Evolutionary conservation across 192 early-diverging fungal species (phyloP).

Genomic region (Linnemannia schmuckeri): DNA sequence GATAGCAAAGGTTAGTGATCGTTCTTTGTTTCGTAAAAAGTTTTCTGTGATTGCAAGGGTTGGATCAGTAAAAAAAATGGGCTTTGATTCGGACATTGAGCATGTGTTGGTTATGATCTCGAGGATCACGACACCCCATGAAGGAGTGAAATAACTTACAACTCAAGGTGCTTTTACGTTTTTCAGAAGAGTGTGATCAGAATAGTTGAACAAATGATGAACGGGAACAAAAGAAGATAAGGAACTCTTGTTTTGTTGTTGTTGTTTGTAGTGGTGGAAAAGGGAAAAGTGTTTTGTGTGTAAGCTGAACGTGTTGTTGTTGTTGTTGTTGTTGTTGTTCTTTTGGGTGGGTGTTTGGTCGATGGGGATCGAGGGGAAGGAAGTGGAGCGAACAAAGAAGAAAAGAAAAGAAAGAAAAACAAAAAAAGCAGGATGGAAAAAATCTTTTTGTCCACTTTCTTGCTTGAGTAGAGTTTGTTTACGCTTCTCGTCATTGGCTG

Average conservation of each 20-base stretch:
- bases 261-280: background rate
- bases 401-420: slow-evolving; percentile 12
- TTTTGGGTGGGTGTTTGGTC: background rate
- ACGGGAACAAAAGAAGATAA: background rate
- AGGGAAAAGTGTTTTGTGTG: too few relatives aligned
- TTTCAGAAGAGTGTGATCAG: slow-evolving; percentile 9
- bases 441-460: slow-evolving; percentile 14
- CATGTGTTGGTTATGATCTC: background rate
- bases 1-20: background rate
- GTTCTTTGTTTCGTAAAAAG: background rate
- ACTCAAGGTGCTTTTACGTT: slow-evolving; percentile 27
- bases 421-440: slow-evolving; percentile 8
- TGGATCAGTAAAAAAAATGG: slow-evolving; percentile 5
- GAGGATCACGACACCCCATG: background rate
- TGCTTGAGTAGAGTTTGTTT: background rate
- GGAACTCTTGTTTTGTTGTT: slow-evolving; percentile 1
- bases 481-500: background rate
- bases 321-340: background rate
- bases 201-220: background rate
- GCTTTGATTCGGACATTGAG: background rate
- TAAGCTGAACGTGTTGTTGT: background rate
- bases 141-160: slow-evolving; percentile 9
- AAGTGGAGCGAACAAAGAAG: slow-evolving; percentile 11
- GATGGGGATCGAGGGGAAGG: slow-evolving; percentile 3
- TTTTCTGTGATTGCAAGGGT: background rate